phyloP scores from a whole-genome alignment of 306 rosid species.

The Luffa aegyptiaca region DNA sequence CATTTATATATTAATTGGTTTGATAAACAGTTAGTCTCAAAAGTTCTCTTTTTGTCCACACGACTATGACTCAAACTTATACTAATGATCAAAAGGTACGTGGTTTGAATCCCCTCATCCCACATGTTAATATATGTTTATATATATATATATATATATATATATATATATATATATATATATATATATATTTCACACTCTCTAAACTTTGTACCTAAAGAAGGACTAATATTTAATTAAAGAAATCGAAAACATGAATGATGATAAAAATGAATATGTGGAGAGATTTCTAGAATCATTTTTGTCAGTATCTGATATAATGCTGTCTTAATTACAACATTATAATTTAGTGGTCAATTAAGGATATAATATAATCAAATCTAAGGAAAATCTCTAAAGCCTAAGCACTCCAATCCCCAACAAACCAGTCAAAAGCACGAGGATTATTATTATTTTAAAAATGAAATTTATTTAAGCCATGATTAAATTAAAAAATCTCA shows the following conservation, averaged over 20 bases:
- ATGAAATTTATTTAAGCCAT: not conserved
- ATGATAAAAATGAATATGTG: not conserved
- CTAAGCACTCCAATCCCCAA: not conserved
- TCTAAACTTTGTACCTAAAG: not conserved
- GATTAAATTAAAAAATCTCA: not conserved
- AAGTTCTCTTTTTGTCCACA: too few relatives aligned
- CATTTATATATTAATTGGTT: too few relatives aligned
- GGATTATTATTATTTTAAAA: not conserved
- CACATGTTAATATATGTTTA: too few relatives aligned
- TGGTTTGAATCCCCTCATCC: too few relatives aligned
- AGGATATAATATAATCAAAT: not conserved
- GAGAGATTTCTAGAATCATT: not conserved
- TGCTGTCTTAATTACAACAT: not conserved
- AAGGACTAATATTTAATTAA: not conserved
- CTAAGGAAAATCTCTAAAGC: not conserved
- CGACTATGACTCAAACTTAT: too few relatives aligned
- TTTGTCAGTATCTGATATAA: not conserved
- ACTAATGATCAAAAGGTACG: too few relatives aligned
- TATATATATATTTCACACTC: too few relatives aligned
- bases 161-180: too few relatives aligned
- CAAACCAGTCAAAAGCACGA: not conserved
- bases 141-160: too few relatives aligned
- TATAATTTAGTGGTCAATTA: not conserved
- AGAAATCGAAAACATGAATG: not conserved
- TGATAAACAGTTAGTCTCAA: not conserved